These are phyloP conservation scores for Alliaria petiolata DNA, from an alignment of 345 rosid genomes.

Conservation along the genomic window DNA sequence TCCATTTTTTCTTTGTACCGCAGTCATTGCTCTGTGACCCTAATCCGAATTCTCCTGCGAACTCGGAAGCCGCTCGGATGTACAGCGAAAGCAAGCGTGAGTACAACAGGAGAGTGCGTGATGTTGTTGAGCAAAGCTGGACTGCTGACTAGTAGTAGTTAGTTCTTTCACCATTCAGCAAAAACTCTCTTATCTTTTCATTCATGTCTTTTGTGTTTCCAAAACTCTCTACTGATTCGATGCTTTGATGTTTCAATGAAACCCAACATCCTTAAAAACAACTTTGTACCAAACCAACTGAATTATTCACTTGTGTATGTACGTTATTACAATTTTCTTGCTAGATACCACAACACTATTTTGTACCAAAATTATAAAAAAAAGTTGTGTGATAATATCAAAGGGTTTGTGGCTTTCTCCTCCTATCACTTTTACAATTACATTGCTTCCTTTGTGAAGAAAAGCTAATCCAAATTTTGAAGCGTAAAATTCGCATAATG, in stretches of 20 bases:
- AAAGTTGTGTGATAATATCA: background rate
- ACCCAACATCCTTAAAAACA: conserved; percentile 15
- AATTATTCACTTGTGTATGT: conserved; percentile 16
- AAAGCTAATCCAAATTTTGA: conserved; percentile 58
- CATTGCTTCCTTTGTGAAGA: conserved; percentile 73
- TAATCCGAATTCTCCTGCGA: conserved; percentile 84
- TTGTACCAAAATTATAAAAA: background rate
- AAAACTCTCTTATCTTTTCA: conserved; percentile 19
- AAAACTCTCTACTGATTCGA: conserved; percentile 9
- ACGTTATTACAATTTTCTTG: conserved; percentile 7
- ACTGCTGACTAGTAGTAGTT: conserved; percentile 52
- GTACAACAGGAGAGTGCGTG: conserved; percentile 71
- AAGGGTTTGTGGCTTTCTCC: background rate
- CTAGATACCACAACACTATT: background rate
- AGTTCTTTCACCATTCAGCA: conserved; percentile 19
- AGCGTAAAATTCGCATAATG: background rate
- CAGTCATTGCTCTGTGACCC: conserved; percentile 85
- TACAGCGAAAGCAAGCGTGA: conserved; percentile 75
- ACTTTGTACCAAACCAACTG: conserved; percentile 20
- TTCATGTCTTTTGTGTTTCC: conserved; percentile 17
- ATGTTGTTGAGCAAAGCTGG: conserved; percentile 77
- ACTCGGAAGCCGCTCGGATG: conserved; percentile 82
- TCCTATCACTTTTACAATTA: background rate
- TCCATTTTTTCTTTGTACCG: background rate
- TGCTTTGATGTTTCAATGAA: conserved; percentile 26